Base-by-base conservation (phyloP, 805 yeast genomes). In the Saturnispora saitoi region DNA sequence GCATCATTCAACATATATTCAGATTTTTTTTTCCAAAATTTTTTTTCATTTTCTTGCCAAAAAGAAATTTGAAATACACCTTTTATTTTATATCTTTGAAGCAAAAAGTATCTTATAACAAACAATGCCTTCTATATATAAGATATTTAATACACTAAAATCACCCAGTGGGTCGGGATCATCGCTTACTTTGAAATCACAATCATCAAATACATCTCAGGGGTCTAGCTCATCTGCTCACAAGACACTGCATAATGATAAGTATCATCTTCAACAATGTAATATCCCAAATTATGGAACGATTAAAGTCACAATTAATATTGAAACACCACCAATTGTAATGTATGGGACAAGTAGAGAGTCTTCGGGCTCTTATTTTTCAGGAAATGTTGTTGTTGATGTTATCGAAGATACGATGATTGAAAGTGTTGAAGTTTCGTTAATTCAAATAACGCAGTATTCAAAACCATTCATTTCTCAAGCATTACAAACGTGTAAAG, bases 241-340 rank as follows among this genome's bases (percentile, higher is more conserved):
- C 34, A 36, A 32, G 24, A 20, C 38, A 17, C 38, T 14, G 4
- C 26, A 36, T 15, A 22, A 22, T 15, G 66, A 62, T 32, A 42
- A 52, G 20, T 64, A 63, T 37, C 68, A 64, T 38, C 53, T 63
- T 0, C 47, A 45, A 4, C 48, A 50, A 9, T 50, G 64, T 39
- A 64, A 64, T 45, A 58, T 54, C 43, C 47, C 54, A 7, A 54
- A 53, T 19, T 57, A 54, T 10, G 54, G 61, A 2, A 63, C 62
- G 12, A 51, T 67, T 22, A 56, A 74, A 31, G 64, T 86, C 11
- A 61, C 80, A 0, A 73, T 90, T 31, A 72, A 73, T 34, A 70
- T 93, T 20, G 99, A 93, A 61, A 83, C 95, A 2, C 98, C 98
- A 1, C 99, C 99, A 0, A 73, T 90, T 34, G 78, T 87, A 42